Conservation (phyloP, 2,329 filamentous ascomycete genomes). For the Cytospora piceicola region DNA sequence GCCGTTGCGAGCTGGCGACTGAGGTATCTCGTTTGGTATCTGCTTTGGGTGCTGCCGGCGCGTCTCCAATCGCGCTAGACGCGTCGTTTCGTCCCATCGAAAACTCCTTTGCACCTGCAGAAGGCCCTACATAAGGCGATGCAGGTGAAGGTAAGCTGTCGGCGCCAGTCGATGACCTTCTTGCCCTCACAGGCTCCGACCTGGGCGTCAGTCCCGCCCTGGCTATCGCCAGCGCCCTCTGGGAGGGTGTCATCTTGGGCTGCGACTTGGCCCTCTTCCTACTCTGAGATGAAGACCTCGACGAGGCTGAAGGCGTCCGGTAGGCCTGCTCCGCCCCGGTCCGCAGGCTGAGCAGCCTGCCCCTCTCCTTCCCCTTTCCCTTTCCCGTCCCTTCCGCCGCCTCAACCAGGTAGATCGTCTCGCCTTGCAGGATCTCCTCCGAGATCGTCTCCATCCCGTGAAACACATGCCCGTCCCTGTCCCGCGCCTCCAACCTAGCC, state of each 20-base stretch:
- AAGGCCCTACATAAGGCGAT: not conserved
- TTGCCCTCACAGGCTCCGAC: not conserved
- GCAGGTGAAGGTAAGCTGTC: constrained; percentile 1
- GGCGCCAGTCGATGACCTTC: not conserved
- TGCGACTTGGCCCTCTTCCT: constrained; percentile 6
- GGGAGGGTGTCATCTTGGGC: constrained; percentile 20
- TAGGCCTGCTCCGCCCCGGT: constrained; percentile 4
- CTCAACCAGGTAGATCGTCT: constrained; percentile 22
- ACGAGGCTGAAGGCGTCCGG: constrained; percentile 17
- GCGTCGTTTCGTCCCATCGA: not conserved
- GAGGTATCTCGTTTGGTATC: not conserved
- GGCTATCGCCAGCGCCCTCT: constrained; percentile 21
- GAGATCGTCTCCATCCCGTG: constrained; percentile 14
- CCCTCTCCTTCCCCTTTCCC: not conserved
- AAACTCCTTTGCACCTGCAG: not conserved
- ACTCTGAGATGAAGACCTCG: constrained; percentile 15
- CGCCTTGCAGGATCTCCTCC: constrained; percentile 16
- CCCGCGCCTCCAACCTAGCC: constrained; percentile 23
- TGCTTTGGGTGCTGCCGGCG: not conserved
- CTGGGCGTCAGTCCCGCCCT: not conserved
- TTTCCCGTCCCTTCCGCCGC: not conserved
- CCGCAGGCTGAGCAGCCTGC: constrained; percentile 3
- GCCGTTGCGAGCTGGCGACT: not conserved
- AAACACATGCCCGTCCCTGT: constrained; percentile 22
- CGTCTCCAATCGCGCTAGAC: not conserved